phyloP scores from a whole-genome alignment of 192 early-diverging fungal genomes.

The Lobosporangium transversale region DNA sequence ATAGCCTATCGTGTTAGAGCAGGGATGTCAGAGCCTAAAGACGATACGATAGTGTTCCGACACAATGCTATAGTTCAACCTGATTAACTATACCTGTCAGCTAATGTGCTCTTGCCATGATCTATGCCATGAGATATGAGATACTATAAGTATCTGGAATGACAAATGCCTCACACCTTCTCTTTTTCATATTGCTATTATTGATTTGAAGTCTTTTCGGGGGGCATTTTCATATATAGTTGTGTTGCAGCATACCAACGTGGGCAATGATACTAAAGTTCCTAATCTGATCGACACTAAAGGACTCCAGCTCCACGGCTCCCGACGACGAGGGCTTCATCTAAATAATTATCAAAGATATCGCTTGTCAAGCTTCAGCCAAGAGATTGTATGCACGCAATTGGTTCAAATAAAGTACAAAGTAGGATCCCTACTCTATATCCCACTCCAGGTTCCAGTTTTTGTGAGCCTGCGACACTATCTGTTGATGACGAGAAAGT shows the following conservation, averaged over 20 bases:
- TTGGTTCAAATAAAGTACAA: no score
- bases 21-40: not conserved
- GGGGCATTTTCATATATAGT: no score
- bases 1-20: constrained; percentile 57
- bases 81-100: no score
- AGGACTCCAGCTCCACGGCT: constrained; percentile 67
- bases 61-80: no score
- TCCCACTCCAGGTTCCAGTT: constrained; percentile 19
- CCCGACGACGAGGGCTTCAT: constrained; percentile 23
- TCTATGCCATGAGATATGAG: constrained; percentile 58
- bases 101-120: constrained; percentile 92
- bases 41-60: no score
- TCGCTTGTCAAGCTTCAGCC: no score
- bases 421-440: constrained; percentile 27
- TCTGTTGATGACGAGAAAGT: not conserved
- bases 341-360: constrained; percentile 1
- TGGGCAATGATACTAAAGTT: constrained; percentile 94
- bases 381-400: no score
- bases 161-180: not conserved
- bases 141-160: not conserved
- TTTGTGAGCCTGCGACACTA: not conserved
- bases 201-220: no score
- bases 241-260: constrained; percentile 70
- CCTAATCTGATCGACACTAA: constrained; percentile 84
- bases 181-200: no score